phyloP scores from a whole-genome alignment of 2,329 filamentous ascomycete genomes.

The Xylariaceae sp. region DNA sequence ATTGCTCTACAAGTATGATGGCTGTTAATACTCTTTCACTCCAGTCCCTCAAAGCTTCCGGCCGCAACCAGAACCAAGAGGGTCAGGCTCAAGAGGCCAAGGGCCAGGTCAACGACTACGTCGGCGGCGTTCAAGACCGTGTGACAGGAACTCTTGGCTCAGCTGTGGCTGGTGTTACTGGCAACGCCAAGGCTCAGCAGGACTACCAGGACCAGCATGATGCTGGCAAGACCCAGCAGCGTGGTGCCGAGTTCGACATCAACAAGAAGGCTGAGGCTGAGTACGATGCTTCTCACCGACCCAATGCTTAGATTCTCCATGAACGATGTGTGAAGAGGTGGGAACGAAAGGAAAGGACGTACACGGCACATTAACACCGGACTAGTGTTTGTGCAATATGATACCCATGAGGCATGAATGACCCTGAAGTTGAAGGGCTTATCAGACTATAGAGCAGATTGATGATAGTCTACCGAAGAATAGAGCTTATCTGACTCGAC shows the following conservation, averaged over 20 bases:
- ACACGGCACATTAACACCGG: too few species aligned
- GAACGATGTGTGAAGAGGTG: background rate
- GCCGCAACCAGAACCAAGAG: slow-evolving; percentile 72
- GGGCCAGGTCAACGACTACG: slow-evolving; percentile 74
- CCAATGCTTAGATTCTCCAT: slow-evolving; percentile 6
- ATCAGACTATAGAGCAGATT: too few species aligned
- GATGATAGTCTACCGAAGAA: too few species aligned
- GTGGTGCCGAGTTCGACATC: slow-evolving; percentile 77
- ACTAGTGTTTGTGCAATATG: too few species aligned
- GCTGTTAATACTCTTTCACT: too few species aligned
- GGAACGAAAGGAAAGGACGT: slow-evolving; percentile 6
- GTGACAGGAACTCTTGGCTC: slow-evolving; percentile 67
- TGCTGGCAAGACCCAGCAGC: slow-evolving; percentile 76
- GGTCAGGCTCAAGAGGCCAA: slow-evolving; percentile 79
- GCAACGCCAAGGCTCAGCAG: slow-evolving; percentile 61
- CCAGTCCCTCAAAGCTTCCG: slow-evolving; percentile 68
- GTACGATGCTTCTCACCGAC: slow-evolving; percentile 18
- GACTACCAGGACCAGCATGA: slow-evolving; percentile 70
- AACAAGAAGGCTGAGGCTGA: slow-evolving; percentile 62
- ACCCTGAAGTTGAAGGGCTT: too few species aligned
- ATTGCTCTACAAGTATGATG: background rate
- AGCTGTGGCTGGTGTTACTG: slow-evolving; percentile 67
- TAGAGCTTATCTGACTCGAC: too few species aligned
- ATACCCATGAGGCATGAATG: slow-evolving; percentile 5
- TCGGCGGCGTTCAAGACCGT: slow-evolving; percentile 63